phyloP scores from a whole-genome alignment of 495 filamentous ascomycete species.

The Penicillium simplicissimum region DNA sequence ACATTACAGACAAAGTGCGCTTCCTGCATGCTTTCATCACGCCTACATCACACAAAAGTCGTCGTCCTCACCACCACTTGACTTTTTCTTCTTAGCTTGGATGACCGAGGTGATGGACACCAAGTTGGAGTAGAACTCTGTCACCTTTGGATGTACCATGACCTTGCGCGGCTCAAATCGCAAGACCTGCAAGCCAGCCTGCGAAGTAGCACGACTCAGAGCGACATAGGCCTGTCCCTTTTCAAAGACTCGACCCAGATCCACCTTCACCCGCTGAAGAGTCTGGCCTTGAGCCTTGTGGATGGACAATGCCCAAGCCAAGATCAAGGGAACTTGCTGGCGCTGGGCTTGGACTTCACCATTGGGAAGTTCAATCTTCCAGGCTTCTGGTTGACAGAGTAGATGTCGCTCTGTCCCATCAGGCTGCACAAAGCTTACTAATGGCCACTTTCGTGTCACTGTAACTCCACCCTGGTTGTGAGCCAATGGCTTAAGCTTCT shows the following conservation, averaged over 20 bases:
- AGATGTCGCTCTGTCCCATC: constrained; percentile 78
- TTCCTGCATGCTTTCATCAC: neutral
- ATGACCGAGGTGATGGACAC: constrained; percentile 52
- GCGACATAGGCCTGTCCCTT: constrained; percentile 74
- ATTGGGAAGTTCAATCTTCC: constrained; percentile 96
- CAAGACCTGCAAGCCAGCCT: constrained; percentile 84
- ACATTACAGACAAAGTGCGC: neutral
- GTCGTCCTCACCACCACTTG: constrained; percentile 28
- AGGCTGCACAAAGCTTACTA: constrained; percentile 76
- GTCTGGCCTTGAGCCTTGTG: constrained; percentile 99
- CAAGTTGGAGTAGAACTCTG: constrained; percentile 79
- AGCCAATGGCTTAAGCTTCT: constrained; percentile 50
- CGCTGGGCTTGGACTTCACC: constrained; percentile 89
- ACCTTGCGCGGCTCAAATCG: constrained; percentile 89
- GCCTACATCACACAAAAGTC: constrained; percentile 18
- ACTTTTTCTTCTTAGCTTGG: constrained; percentile 27
- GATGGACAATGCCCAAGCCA: constrained; percentile 96
- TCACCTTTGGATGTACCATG: constrained; percentile 88
- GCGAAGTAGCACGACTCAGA: constrained; percentile 75
- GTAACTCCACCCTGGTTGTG: constrained; percentile 37
- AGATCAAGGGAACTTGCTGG: constrained; percentile 67
- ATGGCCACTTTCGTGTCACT: constrained; percentile 61
- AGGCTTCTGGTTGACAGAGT: constrained; percentile 80
- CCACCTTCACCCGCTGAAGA: constrained; percentile 90
- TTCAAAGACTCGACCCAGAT: constrained; percentile 89